phyloP scores from a whole-genome alignment of 352 stramenopile genomes.

The Pythium sp. region DNA sequence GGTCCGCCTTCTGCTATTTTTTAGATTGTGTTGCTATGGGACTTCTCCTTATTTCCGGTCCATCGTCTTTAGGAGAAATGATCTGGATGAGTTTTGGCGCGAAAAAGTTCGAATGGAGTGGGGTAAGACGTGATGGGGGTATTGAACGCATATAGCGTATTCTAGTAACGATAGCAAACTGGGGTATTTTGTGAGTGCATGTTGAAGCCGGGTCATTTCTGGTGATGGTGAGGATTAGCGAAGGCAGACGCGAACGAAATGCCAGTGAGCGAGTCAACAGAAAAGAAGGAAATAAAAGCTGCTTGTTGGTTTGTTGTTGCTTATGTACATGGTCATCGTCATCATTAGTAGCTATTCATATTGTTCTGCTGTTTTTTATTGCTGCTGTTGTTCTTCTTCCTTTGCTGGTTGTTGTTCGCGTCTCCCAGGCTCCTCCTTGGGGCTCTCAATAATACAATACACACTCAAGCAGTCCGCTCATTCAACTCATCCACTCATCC shows the following conservation, averaged over 20 bases:
- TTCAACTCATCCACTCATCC: background rate
- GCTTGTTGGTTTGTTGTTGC: background rate
- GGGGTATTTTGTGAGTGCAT: background rate
- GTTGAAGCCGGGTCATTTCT: no score
- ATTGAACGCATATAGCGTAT: no score
- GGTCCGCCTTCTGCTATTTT: no score
- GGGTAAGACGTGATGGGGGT: no score
- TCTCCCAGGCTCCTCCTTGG: background rate
- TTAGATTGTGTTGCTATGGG: no score
- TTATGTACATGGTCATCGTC: background rate
- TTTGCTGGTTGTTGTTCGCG: background rate
- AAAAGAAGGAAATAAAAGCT: background rate
- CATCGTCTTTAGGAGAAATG: no score
- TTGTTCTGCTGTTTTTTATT: background rate
- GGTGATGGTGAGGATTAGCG: background rate
- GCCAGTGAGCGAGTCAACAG: no score
- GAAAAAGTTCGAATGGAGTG: no score
- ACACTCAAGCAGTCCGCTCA: background rate
- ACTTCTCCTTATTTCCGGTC: no score
- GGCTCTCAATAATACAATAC: background rate
- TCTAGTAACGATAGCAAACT: no score
- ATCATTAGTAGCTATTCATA: background rate
- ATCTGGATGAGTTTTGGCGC: no score
- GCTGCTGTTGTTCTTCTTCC: background rate
- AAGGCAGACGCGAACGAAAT: background rate